Evolutionary conservation across 1,139 yeast species (phyloP), one percentile per base, ranked within the genome.

Genomic region (Blastobotrys persicus): DNA sequence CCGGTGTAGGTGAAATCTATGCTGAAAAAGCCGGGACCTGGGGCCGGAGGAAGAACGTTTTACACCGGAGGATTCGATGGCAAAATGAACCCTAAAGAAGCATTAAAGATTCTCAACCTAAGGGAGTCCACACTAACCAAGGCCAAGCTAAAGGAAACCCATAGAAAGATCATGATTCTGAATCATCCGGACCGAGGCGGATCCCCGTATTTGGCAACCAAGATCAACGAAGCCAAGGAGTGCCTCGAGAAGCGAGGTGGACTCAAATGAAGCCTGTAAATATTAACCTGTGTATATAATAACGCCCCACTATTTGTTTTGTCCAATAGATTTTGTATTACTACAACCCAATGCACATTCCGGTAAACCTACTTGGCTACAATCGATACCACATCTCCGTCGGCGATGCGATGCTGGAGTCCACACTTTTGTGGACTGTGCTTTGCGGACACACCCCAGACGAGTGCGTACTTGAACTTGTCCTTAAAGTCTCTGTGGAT

Each of bases 141-240:
- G 69, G 77, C 85, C 56, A 87, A 81, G 65, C 76, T 92, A 64
- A 91, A 92, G 70, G 98, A 91, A 56, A 88, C 87, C 47, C 98
- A 92, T 69, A 81, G 98, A 72, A 80, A 79, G 66, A 86, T 88
- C 72, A 89, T 92, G 96, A 75, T 92, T 67, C 80, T 91, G 45
- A 92, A 92, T 71, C 98, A 92, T 66, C 98, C 98, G 11, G 98
- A 92, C 72, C 87, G 94, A 66, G 98, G 98, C 46, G 98, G 98
- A 7, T 86, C 96, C 16, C 92, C 98, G 35, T 91, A 81, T 63
- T 69, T 92, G 65, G 98, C 98, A 53, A 91, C 98, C 44, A 92
- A 92, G 75, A 89, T 92, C 59, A 92, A 92, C 68, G 98, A 92
- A 72, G 98, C 98, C 48, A 92, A 92, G 69, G 96, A 89, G 63